Percentiles rank a stretch among this genome's conserved stretches.
These are phyloP conservation scores for Trichosanthes truncata DNA, from an alignment of 306 rosid species.

Conservation along the genomic window DNA sequence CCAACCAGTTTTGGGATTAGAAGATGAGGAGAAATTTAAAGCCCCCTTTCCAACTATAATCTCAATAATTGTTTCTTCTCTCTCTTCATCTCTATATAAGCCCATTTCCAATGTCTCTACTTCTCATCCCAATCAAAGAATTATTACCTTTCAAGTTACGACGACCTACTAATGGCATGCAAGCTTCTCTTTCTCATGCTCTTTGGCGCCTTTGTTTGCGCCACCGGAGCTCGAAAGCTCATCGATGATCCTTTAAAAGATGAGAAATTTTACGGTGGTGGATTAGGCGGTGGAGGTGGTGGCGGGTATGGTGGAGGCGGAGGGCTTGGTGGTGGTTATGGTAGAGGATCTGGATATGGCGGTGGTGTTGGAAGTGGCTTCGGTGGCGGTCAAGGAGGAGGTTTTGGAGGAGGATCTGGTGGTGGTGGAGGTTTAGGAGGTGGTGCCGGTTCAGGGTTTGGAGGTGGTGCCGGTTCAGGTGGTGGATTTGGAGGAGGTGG, in stretches of 20 bases:
- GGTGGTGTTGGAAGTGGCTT: background rate
- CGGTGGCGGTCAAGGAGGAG: background rate
- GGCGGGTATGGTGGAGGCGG: background rate
- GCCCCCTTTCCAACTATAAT: background rate
- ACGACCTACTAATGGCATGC: background rate
- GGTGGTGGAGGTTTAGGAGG: too few species aligned
- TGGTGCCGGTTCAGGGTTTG: background rate
- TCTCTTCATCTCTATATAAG: background rate
- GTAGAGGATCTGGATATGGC: background rate
- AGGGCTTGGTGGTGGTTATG: background rate
- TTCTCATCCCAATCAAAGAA: background rate
- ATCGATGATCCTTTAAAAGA: background rate
- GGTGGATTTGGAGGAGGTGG: background rate
- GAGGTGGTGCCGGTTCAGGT: background rate
- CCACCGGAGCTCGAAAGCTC: background rate
- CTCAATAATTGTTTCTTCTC: background rate
- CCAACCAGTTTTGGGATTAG: background rate
- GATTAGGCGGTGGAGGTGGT: background rate
- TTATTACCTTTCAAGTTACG: background rate
- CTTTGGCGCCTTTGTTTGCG: background rate
- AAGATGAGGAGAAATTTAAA: background rate
- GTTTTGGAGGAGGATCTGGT: background rate
- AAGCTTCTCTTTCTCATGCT: background rate
- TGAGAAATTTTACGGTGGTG: background rate
- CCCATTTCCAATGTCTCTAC: background rate